Base-by-base conservation (phyloP, 768 basidiomycete genomes). In the Strobilomyces dryophilus region DNA sequence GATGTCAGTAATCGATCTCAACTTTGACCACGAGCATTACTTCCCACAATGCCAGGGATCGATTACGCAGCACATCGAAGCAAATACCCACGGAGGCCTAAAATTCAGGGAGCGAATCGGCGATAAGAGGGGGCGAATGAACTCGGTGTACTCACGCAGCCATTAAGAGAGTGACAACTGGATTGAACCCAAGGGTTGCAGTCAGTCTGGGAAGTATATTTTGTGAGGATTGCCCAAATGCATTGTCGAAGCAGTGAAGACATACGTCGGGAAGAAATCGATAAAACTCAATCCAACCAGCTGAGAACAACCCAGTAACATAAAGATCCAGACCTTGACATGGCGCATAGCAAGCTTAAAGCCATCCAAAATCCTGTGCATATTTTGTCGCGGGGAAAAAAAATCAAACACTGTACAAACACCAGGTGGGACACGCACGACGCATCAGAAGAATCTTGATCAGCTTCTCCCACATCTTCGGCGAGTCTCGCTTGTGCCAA, bases 61-160 rank as follows among this genome's bases (percentile, higher is more conserved):
- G 29, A 29, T 6, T 29, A 27, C 27, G 8, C 27, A 27, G 27
- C 27, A 27, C 27, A 29, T 29, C 29, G 29, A 29, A 29, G 29
- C 29, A 29, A 82, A 60, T n/a, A 84, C 69, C 84, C 84, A 85
- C 9, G 83, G 84, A 4, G 84, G 84, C 4, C 83, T 85, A 55
- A 10, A 24, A 43, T 9, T 17, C 43, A 6, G 7, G 3, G 9
- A 7, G 29, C 6, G 14, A 7, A 18, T 24, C 24, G 4, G 34
- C 6, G 6, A 39, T 11, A 15, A 8, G 26, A 45, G 18, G 31
- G 3, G 35, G 10, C 4, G 10, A 31, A 29, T 7, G 14, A 18
- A 27, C 9, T 9, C 17, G 10, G 1, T 21, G 1, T 43, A 61
- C 80, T 59, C 59, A 84, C 82, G 83, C 82, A 15, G 79, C 76